Evolutionary conservation across 495 filamentous ascomycete species (phyloP).

Genomic region (Lasiosphaeria miniovina): DNA sequence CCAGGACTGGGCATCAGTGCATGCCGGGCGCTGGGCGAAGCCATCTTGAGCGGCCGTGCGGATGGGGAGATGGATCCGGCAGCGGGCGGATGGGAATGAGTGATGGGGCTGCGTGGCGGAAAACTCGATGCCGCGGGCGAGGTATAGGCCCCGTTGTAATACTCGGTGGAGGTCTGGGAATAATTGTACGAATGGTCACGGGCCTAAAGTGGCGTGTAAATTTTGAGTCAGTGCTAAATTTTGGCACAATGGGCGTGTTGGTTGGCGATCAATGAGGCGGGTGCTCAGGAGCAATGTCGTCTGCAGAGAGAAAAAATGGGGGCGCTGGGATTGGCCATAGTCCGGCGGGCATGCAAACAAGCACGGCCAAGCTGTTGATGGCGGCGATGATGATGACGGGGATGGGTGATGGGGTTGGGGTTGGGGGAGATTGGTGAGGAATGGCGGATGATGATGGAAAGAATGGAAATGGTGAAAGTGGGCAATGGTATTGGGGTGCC

Average conservation of each 20-base stretch:
- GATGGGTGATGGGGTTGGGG: slow-evolving; percentile 1
- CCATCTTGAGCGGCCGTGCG: slow-evolving; percentile 50
- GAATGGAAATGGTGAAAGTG: slow-evolving; percentile 12
- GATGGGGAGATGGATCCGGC: slow-evolving; percentile 53
- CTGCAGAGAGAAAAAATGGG: slow-evolving; percentile 10
- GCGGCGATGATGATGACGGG: slow-evolving; percentile 13
- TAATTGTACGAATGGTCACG: slow-evolving; percentile 49
- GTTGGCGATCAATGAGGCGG: neutral
- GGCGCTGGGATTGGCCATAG: slow-evolving; percentile 2
- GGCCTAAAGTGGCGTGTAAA: slow-evolving; percentile 36
- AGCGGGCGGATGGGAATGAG: slow-evolving; percentile 51
- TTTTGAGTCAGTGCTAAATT: slow-evolving; percentile 21
- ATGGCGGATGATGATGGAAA: slow-evolving; percentile 11
- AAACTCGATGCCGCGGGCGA: slow-evolving; percentile 55
- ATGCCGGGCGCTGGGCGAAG: slow-evolving; percentile 46
- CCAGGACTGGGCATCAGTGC: slow-evolving; percentile 41
- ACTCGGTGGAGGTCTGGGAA: slow-evolving; percentile 40
- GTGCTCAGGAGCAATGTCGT: slow-evolving; percentile 3
- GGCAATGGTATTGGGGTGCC: slow-evolving; percentile 15
- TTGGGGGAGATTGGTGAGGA: neutral
- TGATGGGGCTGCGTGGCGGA: slow-evolving; percentile 52
- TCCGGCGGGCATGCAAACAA: slow-evolving; percentile 5
- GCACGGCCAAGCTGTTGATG: slow-evolving; percentile 11
- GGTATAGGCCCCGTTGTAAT: slow-evolving; percentile 54
- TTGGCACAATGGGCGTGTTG: slow-evolving; percentile 12